Evolutionary conservation across 176 grass and related monocot species (phyloP).

Genomic region (Oryza glaberrima): DNA sequence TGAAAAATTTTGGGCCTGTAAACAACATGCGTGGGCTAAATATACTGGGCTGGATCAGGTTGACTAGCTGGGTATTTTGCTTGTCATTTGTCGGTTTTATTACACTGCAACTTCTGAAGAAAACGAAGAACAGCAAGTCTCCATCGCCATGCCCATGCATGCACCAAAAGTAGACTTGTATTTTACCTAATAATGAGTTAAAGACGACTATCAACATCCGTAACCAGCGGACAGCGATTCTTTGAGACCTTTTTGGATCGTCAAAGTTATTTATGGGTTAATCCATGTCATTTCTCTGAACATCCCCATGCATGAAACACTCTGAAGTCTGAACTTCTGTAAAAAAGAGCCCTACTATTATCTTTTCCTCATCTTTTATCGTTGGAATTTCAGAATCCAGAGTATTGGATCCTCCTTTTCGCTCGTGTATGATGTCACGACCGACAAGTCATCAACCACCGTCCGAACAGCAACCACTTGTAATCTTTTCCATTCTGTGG

Average conservation of each 20-base stretch:
- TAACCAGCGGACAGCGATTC: background rate
- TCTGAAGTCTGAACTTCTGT: background rate
- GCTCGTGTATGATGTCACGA: background rate
- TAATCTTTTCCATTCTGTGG: background rate
- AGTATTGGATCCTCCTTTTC: background rate
- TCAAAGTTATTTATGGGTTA: background rate
- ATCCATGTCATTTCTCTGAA: background rate
- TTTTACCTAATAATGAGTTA: background rate
- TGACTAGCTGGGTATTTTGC: background rate
- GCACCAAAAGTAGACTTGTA: background rate
- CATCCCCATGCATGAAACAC: background rate
- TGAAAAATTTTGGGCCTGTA: background rate
- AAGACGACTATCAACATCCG: background rate
- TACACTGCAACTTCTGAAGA: background rate
- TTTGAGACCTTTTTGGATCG: background rate
- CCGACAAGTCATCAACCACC: constrained; percentile 29
- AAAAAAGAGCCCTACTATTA: background rate
- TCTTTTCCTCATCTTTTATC: background rate
- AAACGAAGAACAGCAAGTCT: background rate
- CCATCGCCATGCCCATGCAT: background rate
- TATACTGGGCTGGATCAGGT: background rate
- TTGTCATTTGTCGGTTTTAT: background rate
- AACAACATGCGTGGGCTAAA: background rate
- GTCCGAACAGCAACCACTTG: constrained; percentile 25
- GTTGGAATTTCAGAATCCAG: background rate